Percentiles rank a stretch among this genome's conserved stretches.
These are phyloP conservation scores for Diaporthe vexans DNA, from an alignment of 2,329 filamentous ascomycete genomes.

Conservation along the genomic window DNA sequence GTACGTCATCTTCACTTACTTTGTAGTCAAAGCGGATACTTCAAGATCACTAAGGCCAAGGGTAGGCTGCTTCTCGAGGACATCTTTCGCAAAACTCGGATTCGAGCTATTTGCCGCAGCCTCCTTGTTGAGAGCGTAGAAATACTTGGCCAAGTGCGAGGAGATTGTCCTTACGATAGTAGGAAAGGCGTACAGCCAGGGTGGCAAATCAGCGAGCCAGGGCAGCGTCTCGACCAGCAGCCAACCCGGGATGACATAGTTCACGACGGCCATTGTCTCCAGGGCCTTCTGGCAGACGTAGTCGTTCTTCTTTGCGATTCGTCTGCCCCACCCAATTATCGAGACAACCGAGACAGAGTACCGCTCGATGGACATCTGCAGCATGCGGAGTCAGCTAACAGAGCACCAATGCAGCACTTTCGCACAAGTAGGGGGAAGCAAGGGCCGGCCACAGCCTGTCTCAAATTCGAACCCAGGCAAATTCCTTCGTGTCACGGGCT, in stretches of 20 bases:
- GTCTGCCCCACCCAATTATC: conserved; percentile 21
- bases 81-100: conserved; percentile 26
- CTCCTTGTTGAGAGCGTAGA: conserved; percentile 27
- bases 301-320: conserved; percentile 12
- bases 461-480: too few species aligned
- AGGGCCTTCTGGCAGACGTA: conserved; percentile 17
- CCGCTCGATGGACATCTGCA: conserved; percentile 7
- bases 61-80: conserved; percentile 11
- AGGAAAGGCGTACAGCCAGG: conserved; percentile 26
- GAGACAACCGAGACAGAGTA: conserved; percentile 29
- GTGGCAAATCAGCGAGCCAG: conserved; percentile 21
- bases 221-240: conserved; percentile 28
- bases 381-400: too few species aligned
- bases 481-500: too few species aligned
- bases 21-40: conserved; percentile 9
- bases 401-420: too few species aligned
- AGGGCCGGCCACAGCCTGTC: too few species aligned
- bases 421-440: too few species aligned
- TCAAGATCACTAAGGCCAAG: conserved; percentile 1
- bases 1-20: conserved; percentile 7
- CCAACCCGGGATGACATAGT: conserved; percentile 19
- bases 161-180: conserved; percentile 14
- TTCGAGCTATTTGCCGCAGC: conserved; percentile 15
- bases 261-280: conserved; percentile 1
- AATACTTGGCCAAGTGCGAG: conserved; percentile 17